A percentile compares a stretch with the other conserved stretches of the same genome.
These are phyloP conservation scores for Gossypium lobatum DNA, from an alignment of 441 rosid genomes.

Conservation along the genomic window DNA sequence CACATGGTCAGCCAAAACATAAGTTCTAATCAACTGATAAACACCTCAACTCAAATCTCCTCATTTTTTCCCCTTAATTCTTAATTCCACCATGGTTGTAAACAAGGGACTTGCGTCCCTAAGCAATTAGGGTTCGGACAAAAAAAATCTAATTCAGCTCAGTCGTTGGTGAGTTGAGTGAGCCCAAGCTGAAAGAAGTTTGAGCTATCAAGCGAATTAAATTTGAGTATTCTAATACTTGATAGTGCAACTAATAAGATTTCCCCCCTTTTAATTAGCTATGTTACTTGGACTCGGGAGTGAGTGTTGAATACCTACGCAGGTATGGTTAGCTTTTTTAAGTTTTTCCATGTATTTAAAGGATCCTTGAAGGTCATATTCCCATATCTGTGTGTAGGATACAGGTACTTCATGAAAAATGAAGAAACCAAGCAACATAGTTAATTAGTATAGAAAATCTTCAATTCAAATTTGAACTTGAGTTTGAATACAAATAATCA, in stretches of 20 bases:
- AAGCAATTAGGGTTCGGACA: not conserved
- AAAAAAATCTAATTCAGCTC: not conserved
- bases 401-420: no score
- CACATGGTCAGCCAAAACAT: not conserved
- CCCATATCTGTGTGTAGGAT: no score
- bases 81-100: not conserved
- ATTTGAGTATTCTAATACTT: not conserved
- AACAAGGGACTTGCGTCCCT: not conserved
- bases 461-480: not conserved
- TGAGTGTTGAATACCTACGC: no score
- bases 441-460: not conserved
- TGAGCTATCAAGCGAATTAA: not conserved
- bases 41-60: not conserved
- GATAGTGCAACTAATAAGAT: not conserved
- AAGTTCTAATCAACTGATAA: slow-evolving; percentile 10
- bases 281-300: no score
- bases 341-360: no score
- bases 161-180: not conserved
- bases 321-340: no score
- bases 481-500: not conserved
- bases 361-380: no score
- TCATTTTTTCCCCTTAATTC: not conserved
- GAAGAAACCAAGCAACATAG: no score
- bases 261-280: no score
- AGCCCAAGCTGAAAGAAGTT: not conserved